These are phyloP conservation scores for Trametes meyenii DNA, from an alignment of 768 basidiomycete genomes.

Conservation along the genomic window DNA sequence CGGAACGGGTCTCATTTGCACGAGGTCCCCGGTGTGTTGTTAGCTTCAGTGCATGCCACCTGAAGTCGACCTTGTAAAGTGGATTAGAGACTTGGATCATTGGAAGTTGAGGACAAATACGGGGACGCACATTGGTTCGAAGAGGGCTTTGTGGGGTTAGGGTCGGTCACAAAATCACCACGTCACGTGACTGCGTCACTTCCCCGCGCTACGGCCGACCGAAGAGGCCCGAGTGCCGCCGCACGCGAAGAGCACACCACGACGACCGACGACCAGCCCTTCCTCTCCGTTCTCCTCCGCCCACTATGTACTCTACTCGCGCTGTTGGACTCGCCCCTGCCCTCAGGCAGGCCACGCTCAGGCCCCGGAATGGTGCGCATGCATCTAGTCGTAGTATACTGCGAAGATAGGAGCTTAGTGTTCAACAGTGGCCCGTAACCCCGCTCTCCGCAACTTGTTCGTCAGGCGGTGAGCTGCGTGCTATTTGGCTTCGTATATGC, in stretches of 20 bases:
- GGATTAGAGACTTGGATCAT: too few species aligned
- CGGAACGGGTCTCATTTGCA: too few species aligned
- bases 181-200: background rate
- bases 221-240: constrained; percentile 5
- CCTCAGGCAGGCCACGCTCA: constrained; percentile 53
- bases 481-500: background rate
- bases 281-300: background rate
- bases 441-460: constrained; percentile 23
- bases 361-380: constrained; percentile 35
- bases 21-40: too few species aligned
- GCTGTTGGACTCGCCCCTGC: constrained; percentile 61
- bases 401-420: background rate
- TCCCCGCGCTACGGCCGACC: constrained; percentile 12
- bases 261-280: background rate
- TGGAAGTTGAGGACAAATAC: too few species aligned
- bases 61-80: too few species aligned
- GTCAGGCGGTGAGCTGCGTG: constrained; percentile 28
- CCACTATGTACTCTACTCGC: constrained; percentile 46
- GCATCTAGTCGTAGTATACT: background rate
- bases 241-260: background rate
- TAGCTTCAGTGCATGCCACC: too few species aligned
- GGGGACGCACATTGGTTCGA: too few species aligned
- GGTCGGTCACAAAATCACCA: constrained; percentile 1
- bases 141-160: background rate
- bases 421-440: constrained; percentile 24